Base-by-base conservation (phyloP, 441 rosid genomes). In the Adansonia grandidieri region DNA sequence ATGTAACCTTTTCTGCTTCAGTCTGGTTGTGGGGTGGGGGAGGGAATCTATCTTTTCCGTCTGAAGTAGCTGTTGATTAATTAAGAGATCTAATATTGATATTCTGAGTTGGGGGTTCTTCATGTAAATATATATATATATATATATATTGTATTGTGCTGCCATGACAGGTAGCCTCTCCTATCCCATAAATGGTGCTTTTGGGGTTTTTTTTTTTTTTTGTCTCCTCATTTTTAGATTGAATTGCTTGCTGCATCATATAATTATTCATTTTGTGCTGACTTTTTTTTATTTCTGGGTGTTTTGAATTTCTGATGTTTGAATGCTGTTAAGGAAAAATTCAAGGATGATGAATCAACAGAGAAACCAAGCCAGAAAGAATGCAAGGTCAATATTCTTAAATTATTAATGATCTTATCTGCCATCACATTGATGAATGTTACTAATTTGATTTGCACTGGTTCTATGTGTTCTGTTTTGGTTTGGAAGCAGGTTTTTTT, bases 351-450 rank as follows among this genome's bases (percentile, higher is more conserved):
- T 63, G 97, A 91, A 11, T 75, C 72, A 54, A 67, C 14, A 32
- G 94, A 91, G 80, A 82, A 79, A 32, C 68, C 82, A 4, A 85
- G 82, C 75, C 93, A 79, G 86, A 75, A 87, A 61, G 97, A 94
- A 83, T 94, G 98, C 98, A 96, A 94, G 98, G 99, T 96, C 75
- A 53, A 48, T 83, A 65, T 70, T 47, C 47, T 73, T 56, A 19
- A 44, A 63, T 62, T 47, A 6, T 63, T 54, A 5, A 54, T 37
- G 62, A 37, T 37, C 37, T 17, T 56, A 40, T 40, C 17, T 40
- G 48, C 24, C 13, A 56, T 2, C 15, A 1, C 47, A 14, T 24
- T 56, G 4, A 58, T 40, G 9, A 6, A 4, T 47, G 47, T 24
- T 71, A 14, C 75, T 24, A 51, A 28, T 53, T 51, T 51, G 74